Conservation (phyloP, 2,329 filamentous ascomycete species). For the Pestalotiopsis sp. region DNA sequence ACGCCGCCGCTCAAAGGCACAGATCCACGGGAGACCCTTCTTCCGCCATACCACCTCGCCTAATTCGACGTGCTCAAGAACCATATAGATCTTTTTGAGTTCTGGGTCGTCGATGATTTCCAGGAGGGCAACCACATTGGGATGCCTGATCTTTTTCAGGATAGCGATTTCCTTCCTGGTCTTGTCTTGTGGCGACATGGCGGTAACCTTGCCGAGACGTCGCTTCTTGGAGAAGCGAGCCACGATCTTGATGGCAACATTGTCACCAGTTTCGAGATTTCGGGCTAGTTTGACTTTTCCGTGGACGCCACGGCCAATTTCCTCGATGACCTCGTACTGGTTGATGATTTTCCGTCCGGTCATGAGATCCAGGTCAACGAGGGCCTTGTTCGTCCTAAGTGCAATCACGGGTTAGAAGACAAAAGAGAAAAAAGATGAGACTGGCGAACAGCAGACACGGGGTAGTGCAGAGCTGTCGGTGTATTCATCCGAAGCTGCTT, state of each 20-base stretch:
- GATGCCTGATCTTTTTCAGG: slow-evolving; percentile 94
- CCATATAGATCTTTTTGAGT: slow-evolving; percentile 97
- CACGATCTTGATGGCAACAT: slow-evolving; percentile 98
- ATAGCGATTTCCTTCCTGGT: slow-evolving; percentile 97
- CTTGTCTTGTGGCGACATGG: slow-evolving; percentile 68
- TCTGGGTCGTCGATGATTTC: slow-evolving; percentile 98
- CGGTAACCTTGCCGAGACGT: slow-evolving; percentile 79
- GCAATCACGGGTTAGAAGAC: slow-evolving; percentile 10
- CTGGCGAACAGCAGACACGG: too few species aligned
- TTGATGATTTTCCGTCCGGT: slow-evolving; percentile 97
- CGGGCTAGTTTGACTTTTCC: slow-evolving; percentile 96
- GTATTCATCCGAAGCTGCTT: too few species aligned
- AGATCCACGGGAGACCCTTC: slow-evolving; percentile 81
- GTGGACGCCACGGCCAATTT: slow-evolving; percentile 93
- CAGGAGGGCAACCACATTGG: slow-evolving; percentile 92
- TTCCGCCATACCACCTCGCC: slow-evolving; percentile 95
- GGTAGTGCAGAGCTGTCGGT: too few species aligned
- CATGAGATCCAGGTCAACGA: slow-evolving; percentile 83
- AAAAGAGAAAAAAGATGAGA: too few species aligned
- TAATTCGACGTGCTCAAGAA: slow-evolving; percentile 90
- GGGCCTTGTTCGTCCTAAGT: slow-evolving; percentile 78
- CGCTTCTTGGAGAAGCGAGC: slow-evolving; percentile 92
- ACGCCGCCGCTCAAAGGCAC: slow-evolving; percentile 77
- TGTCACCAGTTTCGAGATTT: slow-evolving; percentile 71
- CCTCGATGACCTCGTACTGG: slow-evolving; percentile 94